These are phyloP conservation scores for Rhodosporidiobolus odoratus DNA, from an alignment of 768 basidiomycete genomes.

Conservation along the genomic window DNA sequence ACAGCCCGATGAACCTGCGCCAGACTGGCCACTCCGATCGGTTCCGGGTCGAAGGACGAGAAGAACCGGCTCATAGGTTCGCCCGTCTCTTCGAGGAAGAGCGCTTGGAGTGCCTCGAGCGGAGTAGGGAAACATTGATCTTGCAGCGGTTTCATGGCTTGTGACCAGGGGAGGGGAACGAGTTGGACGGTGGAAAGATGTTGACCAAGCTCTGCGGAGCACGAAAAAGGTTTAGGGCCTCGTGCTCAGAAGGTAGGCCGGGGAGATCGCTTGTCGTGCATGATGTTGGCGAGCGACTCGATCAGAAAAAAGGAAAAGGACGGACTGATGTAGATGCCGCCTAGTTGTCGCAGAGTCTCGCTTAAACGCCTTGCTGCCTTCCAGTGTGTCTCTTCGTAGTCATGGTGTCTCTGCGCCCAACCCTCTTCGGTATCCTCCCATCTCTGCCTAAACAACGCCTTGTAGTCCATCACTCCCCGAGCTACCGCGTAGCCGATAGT, in stretches of 20 bases:
- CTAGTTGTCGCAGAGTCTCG: conserved; percentile 74
- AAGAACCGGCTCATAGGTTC: conserved; percentile 67
- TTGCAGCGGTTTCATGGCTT: conserved; percentile 59
- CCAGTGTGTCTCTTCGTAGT: conserved; percentile 55
- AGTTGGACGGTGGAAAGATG: conserved; percentile 64
- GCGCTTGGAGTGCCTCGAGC: conserved; percentile 65
- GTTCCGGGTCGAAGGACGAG: conserved; percentile 73
- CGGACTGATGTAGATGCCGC: conserved; percentile 72
- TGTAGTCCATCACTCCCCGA: conserved; percentile 44
- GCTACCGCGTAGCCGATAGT: conserved; percentile 62
- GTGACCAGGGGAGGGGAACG: conserved; percentile 62
- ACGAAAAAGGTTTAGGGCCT: conserved; percentile 4
- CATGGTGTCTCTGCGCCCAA: conserved; percentile 57
- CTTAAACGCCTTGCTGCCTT: conserved; percentile 75
- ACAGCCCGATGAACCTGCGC: conserved; percentile 89
- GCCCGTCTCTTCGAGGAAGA: conserved; percentile 77
- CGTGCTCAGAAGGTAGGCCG: background rate
- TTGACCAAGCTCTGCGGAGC: conserved; percentile 59
- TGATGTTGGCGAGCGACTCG: background rate
- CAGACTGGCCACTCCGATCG: conserved; percentile 90
- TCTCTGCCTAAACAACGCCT: conserved; percentile 41
- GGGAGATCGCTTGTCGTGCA: background rate
- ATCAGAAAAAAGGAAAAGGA: background rate
- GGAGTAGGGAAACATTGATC: conserved; percentile 90
- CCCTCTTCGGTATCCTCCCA: conserved; percentile 40